Evolutionary conservation across 225 moss, liverwort and hornwort species (phyloP), one percentile per base, ranked within the genome.

Genomic region (Ulota crispa): DNA sequence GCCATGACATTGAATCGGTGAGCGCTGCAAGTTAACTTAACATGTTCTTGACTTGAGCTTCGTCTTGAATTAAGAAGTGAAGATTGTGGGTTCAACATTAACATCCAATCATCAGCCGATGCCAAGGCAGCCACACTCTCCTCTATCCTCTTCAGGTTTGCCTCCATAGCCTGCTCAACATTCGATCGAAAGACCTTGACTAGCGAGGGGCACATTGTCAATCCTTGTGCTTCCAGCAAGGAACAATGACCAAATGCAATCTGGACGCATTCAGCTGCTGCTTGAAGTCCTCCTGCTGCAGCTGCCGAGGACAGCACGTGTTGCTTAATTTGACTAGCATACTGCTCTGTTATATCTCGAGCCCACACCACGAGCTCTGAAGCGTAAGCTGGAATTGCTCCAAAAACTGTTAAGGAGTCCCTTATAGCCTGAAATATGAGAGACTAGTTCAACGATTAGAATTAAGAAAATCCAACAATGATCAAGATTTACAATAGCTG

Each of bases 351-450:
- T 73, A 93, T 73, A 43, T 69, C 83, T 63, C 91, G 91, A 64
- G 97, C 95, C 97, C 97, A 97, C 30, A 95, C 87, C 70, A 97
- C 91, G 4, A 90, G 85, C 85, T 95, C 93, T 34, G 95, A 94
- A 24, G 97, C 92, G 36, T 89, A 95, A 50, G 87, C 80, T 63
- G 95, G 91, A 24, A 92, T 81, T 61, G 91, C 93, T 54, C 95
- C 95, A 86, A 97, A 95, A 24, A 94, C 94, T 28, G 80, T 56
- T 16, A 85, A 60, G 5, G 97, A 95, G 78, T 97, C 93, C 63
- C 90, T 87, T 62, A 81, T 84, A 36, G 95, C 95, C 94, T 92
- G 87, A 54, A 78, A 69, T 42, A n/a, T 8, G 31, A 50, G 5
- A 70, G 34, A 64, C 19, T 75, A 24, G 30, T 61, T 78, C 74